Base-by-base conservation (phyloP, 805 yeast genomes). In the Ogataea paradorogensis region DNA sequence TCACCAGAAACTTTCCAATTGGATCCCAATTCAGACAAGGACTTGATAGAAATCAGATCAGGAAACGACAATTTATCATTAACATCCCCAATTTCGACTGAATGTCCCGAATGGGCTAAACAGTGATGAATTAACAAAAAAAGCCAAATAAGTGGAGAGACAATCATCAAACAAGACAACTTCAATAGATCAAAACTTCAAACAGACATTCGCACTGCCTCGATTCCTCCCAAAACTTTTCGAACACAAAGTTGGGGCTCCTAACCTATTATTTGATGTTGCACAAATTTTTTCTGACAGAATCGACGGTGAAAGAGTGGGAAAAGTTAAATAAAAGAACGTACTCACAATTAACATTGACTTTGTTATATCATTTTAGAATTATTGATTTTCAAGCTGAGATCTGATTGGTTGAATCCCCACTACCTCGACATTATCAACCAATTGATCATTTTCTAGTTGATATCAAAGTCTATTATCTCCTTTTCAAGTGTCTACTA, bases 1-100 rank as follows among this genome's bases (percentile, higher is more conserved):
- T 59, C 56, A 2, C 69, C 79, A 20, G 45, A 45, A 8, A 62
- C 47, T 6, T 53, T 53, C 77, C 81, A 79, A 36, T 55, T 64
- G n/a, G 62, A 62, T 54, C 30, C 83, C 80, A 61, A 21, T 21
- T 55, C 56, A 16, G 47, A 50, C 6, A 51, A 23, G 9, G 55
- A 40, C 10, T 48, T 27, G 9, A 61, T 43, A 3, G 46, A 28
- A 2, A 55, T 51, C 24, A 61, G 44, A 27, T 59, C 48, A 5
- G 61, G 58, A 15, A 61, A 22, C 4, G 65, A 58, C 9, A 55
- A 35, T 5, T 27, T 40, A 3, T 27, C 21, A 8, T 47, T 23
- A 23, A 23, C 7, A 13, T n/a, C 24, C 10, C 34, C 29, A 11
- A 13, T 40, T 9, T 33, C 35, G n/a, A 36, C 30, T 3, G 22